Evolutionary conservation across 2,329 filamentous ascomycete species (phyloP), one percentile per base, ranked within the genome.

Genomic region (Thermothelomyces thermophilus): DNA sequence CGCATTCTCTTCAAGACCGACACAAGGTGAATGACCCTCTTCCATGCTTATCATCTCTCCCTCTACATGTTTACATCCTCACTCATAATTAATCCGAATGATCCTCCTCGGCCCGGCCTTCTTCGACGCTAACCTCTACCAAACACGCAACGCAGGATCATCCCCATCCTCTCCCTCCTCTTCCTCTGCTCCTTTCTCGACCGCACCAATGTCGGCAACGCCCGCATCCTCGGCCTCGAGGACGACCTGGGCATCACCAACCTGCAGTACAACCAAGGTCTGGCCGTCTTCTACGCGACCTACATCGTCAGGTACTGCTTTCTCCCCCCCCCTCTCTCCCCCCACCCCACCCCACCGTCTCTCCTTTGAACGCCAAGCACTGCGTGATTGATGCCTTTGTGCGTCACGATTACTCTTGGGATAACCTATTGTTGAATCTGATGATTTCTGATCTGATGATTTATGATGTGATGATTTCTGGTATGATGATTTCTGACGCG

Each of bases 141-240:
- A 10, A 35, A 35, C 33, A 35, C 33, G 13, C 30, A 6, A 16
- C 14, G 28, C 22, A 56, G 55, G 22, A 54, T 59, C 37, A 39
- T 58, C 1, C 50, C 50, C 0, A 66, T 82, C 6, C 71, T 87
- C n/a, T 75, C 80, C 0, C 59, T 85, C 0, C 68, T 86, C 1
- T 84, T 84, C 57, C 70, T 86, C 9, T 84, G 79, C 66, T 84
- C 81, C 1, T 76, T 76, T 53, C 70, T 77, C 43, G 84, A 87
- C 64, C 75, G 84, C 36, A 85, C 83, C n/a, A 87, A 87, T 61
- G 80, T 87, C 33, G 84, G 83, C 33, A 86, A 87, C 60, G 83
- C 83, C 20, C 80, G 80, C 53, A 79, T 86, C 8, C 73, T 83
- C 45, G 77, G 79, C 0, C 70, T 87, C 13, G 77, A 84, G 57